A percentile compares a stretch with the other conserved stretches of the same genome.
phyloP scores from a whole-genome alignment of 2,329 filamentous ascomycete genomes.

The Verticillium isaacii region DNA sequence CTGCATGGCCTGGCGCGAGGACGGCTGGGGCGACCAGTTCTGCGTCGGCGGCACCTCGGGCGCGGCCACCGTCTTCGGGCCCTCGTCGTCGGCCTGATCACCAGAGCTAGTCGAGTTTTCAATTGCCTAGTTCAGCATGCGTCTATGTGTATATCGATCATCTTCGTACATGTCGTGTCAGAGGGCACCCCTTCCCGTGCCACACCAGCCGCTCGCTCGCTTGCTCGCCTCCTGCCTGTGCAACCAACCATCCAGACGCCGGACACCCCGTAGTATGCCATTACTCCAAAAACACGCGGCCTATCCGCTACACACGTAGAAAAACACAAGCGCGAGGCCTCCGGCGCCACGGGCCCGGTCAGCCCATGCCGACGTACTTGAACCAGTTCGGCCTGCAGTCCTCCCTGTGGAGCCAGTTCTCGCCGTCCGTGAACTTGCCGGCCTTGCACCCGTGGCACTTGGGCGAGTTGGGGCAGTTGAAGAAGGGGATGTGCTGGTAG shows the following conservation, averaged over 20 bases:
- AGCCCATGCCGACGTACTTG: constrained; percentile 84
- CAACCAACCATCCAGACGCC: background rate
- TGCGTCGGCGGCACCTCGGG: constrained; percentile 62
- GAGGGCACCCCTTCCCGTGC: background rate
- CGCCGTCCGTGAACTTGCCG: constrained; percentile 85
- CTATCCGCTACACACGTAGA: background rate
- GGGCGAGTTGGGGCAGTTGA: constrained; percentile 95
- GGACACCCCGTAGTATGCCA: background rate
- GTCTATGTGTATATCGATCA: background rate
- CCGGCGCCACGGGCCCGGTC: constrained; percentile 17
- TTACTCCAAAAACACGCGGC: background rate
- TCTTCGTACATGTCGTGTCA: background rate
- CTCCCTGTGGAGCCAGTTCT: constrained; percentile 77
- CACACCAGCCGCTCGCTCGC: background rate
- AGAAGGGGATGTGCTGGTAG: constrained; percentile 97
- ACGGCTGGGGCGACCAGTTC: constrained; percentile 59
- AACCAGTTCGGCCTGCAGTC: constrained; percentile 97
- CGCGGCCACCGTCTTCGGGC: constrained; percentile 59
- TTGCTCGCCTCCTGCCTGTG: background rate
- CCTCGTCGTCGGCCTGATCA: constrained; percentile 17
- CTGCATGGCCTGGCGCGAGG: constrained; percentile 58
- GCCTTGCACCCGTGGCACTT: constrained; percentile 88
- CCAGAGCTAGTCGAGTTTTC: background rate
- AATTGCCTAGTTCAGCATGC: background rate
- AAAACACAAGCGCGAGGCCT: background rate